Evolutionary conservation across 139 green algal genomes (phyloP).

Genomic region (Gonium pectorale): DNA sequence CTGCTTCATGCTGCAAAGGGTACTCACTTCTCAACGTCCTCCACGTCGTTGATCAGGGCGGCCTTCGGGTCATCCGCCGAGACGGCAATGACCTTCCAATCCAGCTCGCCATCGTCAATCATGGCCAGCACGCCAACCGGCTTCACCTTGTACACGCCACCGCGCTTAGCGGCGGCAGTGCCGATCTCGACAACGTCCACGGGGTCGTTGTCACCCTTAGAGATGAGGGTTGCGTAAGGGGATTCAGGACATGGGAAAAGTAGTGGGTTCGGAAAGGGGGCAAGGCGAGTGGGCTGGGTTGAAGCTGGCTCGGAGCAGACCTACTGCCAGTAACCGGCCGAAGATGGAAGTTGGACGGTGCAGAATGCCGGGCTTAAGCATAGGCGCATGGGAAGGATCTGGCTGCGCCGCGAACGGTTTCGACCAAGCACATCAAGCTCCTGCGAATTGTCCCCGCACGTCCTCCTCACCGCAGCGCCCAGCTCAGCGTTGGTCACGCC

Average conservation of each 20-base stretch:
- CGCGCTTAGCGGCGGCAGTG: conserved; percentile 72
- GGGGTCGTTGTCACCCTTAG: conserved; percentile 96
- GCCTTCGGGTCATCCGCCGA: conserved; percentile 93
- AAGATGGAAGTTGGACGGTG: too few relatives aligned
- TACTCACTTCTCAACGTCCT: conserved; percentile 94
- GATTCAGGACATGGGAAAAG: too few relatives aligned
- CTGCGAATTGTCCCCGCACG: background rate
- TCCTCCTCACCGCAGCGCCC: conserved; percentile 41
- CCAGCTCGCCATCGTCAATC: conserved; percentile 99
- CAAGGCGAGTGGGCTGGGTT: too few relatives aligned
- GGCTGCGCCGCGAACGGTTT: too few relatives aligned
- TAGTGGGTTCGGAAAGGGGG: too few relatives aligned
- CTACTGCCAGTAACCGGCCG: too few relatives aligned
- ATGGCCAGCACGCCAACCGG: conserved; percentile 92
- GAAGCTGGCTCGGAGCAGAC: too few relatives aligned
- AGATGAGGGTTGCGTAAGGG: too few relatives aligned
- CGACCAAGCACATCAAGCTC: background rate
- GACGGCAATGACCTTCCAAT: conserved; percentile 99
- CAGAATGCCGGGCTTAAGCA: too few relatives aligned
- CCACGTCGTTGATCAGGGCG: conserved; percentile 90
- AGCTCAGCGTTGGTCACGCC: conserved; percentile 77
- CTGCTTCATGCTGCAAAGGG: too few relatives aligned
- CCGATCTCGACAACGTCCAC: conserved; percentile 99
- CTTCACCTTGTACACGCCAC: conserved; percentile 92
- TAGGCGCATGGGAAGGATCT: too few relatives aligned